Conservation (phyloP, 2,329 filamentous ascomycete genomes). For the Nothopassalora personata region DNA sequence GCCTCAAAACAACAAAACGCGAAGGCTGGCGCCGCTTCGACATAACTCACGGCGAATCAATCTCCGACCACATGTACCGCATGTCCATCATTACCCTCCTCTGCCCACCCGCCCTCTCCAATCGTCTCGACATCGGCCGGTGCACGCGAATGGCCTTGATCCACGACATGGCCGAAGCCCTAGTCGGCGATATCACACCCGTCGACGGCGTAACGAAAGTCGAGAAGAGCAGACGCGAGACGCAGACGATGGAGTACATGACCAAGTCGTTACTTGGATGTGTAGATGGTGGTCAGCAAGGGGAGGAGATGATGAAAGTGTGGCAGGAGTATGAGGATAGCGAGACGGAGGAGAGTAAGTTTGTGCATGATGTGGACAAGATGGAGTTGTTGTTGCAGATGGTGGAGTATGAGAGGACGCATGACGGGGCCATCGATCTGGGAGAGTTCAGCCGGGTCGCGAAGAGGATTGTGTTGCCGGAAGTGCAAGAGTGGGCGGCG, state of each 20-base stretch:
- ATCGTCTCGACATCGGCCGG: slow-evolving; percentile 67
- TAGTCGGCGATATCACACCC: slow-evolving; percentile 96
- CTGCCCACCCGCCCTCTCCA: slow-evolving; percentile 67
- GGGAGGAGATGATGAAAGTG: slow-evolving; percentile 65
- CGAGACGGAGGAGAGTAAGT: slow-evolving; percentile 74
- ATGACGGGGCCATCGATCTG: slow-evolving; percentile 63
- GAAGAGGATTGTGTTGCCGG: slow-evolving; percentile 64
- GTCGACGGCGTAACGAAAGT: slow-evolving; percentile 77
- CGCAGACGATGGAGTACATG: slow-evolving; percentile 87
- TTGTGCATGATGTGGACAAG: slow-evolving; percentile 97
- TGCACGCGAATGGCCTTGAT: slow-evolving; percentile 95
- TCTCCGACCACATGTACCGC: slow-evolving; percentile 98
- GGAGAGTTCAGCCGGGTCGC: slow-evolving; percentile 83
- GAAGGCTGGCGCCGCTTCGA: slow-evolving; percentile 92
- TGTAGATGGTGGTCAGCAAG: slow-evolving; percentile 66
- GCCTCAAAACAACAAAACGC: slow-evolving; percentile 91
- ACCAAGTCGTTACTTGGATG: slow-evolving; percentile 65
- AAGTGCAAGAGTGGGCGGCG: slow-evolving; percentile 74
- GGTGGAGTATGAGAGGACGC: slow-evolving; percentile 84
- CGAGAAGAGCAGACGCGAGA: slow-evolving; percentile 85
- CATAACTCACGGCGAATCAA: slow-evolving; percentile 74
- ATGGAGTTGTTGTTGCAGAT: slow-evolving; percentile 92
- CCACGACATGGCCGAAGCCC: slow-evolving; percentile 93
- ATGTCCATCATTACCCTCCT: slow-evolving; percentile 97
- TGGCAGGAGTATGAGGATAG: slow-evolving; percentile 97